Base-by-base conservation (phyloP, 2,329 filamentous ascomycete genomes). In the Apiospora malaysiana region DNA sequence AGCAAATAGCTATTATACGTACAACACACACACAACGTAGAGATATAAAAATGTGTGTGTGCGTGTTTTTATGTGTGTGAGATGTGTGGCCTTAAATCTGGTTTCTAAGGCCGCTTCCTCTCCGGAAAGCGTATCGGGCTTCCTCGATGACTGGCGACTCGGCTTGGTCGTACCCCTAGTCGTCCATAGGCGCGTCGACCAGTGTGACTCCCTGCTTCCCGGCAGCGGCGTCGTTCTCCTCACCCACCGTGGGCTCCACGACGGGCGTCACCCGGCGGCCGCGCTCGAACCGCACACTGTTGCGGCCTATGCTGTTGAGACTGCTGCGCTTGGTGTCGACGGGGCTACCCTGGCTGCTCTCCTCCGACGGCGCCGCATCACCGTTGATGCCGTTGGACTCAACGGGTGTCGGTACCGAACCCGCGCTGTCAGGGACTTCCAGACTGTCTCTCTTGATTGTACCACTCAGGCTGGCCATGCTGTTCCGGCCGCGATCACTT, bases 351-450 rank as follows among this genome's bases (percentile, higher is more conserved):
- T 51, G 77, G 14, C 73, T 74, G 74, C 46, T 27, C 67, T 51
- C 46, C 45, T 68, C 67, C 8, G 67, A 56, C 12, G 42, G 27
- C 5, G 14, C 42, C 42, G 45, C 25, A 2, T 80, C 79, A 68
- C 85, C 85, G 74, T 88, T 88, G 59, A 82, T 75, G 23, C 75
- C 75, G 42, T 83, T 82, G 18, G 82, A 75, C 72, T 81, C 82
- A 45, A 79, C 85, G 76, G 73, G 77, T 67, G 66, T 80, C 76
- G 74, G 85, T 79, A 74, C 83, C 79, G 71, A 78, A 40, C 85
- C 83, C 51, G 87, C 85, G 72, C 84, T 87, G 66, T 89, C 88
- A 3, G 95, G 95, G 2, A 98, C 94, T 76, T 97, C 94, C 2
- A 98, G 88, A 78, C 93, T 96, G 66, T 90, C 84, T 74, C 92